phyloP scores from a whole-genome alignment of 495 filamentous ascomycete species.

The Articulospora tetracladia region DNA sequence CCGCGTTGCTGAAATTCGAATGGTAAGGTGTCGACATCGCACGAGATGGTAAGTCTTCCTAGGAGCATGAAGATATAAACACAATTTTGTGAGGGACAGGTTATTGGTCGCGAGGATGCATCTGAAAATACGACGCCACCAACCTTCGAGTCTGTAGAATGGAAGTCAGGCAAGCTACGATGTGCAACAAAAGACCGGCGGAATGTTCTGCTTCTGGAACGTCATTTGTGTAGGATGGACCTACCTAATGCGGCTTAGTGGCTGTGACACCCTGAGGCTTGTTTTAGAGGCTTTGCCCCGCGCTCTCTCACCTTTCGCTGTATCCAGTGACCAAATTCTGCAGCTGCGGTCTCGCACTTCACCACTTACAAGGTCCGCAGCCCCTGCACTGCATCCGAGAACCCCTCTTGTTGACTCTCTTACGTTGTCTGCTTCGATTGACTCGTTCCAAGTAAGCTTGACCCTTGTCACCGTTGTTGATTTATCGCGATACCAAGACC shows the following conservation, averaged over 20 bases:
- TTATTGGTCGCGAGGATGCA: neutral
- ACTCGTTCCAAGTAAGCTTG: neutral
- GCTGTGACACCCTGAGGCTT: neutral
- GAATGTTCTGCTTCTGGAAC: neutral
- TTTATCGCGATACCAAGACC: neutral
- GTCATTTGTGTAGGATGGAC: neutral
- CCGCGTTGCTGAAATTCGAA: no score
- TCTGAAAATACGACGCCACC: neutral
- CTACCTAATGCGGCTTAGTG: neutral
- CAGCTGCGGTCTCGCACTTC: neutral
- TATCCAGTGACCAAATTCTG: neutral
- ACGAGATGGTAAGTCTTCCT: neutral
- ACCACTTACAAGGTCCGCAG: neutral
- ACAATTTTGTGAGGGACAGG: neutral
- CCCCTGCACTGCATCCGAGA: neutral
- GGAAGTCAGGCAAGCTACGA: neutral
- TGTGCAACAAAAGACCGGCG: neutral
- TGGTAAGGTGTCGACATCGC: neutral
- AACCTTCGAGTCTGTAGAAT: neutral
- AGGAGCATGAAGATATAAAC: neutral
- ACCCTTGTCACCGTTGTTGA: no score
- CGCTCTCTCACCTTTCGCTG: neutral
- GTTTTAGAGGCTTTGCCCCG: neutral
- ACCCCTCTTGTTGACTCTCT: neutral
- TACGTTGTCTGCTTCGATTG: neutral